A percentile compares a stretch with the other conserved stretches of the same genome.
phyloP scores from a whole-genome alignment of 2,329 filamentous ascomycete genomes.

The Trichoderma sp. region DNA sequence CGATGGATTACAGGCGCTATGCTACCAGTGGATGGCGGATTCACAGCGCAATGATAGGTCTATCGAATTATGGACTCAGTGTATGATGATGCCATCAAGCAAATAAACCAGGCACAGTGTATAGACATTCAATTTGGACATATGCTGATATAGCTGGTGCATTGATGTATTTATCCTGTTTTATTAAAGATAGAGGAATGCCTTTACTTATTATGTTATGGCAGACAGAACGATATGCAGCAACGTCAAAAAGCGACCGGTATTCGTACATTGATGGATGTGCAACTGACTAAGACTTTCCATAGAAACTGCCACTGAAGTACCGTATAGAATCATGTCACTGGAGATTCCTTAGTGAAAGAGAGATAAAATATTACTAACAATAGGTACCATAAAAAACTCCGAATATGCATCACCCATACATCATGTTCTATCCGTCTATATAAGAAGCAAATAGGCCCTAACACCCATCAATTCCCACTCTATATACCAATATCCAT shows the following conservation, averaged over 20 bases:
- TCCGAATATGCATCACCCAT: background rate
- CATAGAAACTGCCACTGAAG: background rate
- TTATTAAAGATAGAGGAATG: background rate
- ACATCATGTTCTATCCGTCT: background rate
- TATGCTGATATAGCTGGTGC: too few relatives aligned
- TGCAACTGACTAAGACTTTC: background rate
- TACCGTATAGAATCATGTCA: background rate
- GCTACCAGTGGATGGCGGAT: constrained; percentile 42
- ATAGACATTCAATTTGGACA: background rate
- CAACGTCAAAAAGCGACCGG: background rate
- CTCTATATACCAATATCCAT: background rate
- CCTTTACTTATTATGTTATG: background rate
- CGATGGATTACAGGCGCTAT: constrained; percentile 43
- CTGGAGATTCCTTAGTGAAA: rapidly evolving
- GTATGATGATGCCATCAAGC: background rate
- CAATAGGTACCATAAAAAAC: background rate
- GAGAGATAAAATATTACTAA: background rate
- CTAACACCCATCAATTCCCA: background rate
- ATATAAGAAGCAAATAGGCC: background rate
- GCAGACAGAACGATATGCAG: background rate
- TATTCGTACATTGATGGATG: too few relatives aligned
- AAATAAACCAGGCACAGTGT: background rate
- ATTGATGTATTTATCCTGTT: background rate
- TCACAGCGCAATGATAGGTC: constrained; percentile 32
- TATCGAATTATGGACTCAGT: background rate